Base-by-base conservation (phyloP, 192 early-diverging fungal genomes). In the Mortierella hygrophila region DNA sequence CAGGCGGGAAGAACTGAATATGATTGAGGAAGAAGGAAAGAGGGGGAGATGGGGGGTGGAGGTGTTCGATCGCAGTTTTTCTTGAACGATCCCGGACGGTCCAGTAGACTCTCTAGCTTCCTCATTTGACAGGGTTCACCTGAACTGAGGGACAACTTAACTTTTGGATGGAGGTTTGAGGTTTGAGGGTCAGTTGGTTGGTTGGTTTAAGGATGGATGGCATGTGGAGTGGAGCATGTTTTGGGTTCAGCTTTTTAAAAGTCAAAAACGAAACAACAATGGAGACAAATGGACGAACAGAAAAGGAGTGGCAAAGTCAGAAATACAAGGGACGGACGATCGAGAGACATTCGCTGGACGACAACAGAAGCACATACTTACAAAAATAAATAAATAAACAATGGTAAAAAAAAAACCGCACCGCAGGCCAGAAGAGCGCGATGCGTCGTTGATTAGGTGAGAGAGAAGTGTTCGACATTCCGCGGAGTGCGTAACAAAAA, bases 81-180 rank as follows among this genome's bases (percentile, higher is more conserved):
- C 60, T 52, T 18, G 5, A 13, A 35, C 60, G 60, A 65, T 65
- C 60, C 32, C 4, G 26, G 0, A 40, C 4, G 38, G 26, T 11
- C 3, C 60, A 65, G n/a, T 15, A 29, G n/a, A 29, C 13, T 65
- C 13, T 65, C 26, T 32, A 26, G 26, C 15, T 32, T 52, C 68
- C 72, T 15, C 72, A 80, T 80, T 80, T 57, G 79, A 49, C 63
- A 74, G 79, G 79, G 79, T 80, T 80, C 72, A 80, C 29, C 18
- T 55, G 68, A 69, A 74, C 6, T 46, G 42, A n/a, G 23, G 42
- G 11, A 16, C 8, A 52, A 52, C 20, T 18, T 52, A 5, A 52
- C 16, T 18, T 3, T 21, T 52, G 47, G 2, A 49, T 49, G 49
- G 49, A 52, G 49, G 15, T 52, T 46, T 35, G 35, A 35, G 35